phyloP scores from a whole-genome alignment of 345 rosid genomes.

The Melaleuca quinquenervia region DNA sequence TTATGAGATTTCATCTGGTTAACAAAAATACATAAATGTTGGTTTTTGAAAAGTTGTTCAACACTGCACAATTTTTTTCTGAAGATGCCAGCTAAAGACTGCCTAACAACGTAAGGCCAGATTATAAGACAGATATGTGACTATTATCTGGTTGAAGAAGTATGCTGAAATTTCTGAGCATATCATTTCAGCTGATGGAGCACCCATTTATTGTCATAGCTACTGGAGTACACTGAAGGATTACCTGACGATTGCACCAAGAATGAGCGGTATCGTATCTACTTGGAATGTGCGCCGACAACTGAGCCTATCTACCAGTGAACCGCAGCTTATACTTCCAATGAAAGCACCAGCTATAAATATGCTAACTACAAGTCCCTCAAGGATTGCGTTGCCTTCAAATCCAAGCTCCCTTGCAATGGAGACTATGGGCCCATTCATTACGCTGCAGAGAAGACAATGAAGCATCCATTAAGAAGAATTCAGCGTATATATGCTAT shows the following conservation, averaged over 20 bases:
- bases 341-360: slow-evolving; percentile 73
- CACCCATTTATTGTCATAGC: not conserved
- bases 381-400: slow-evolving; percentile 55
- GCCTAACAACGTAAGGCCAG: not conserved
- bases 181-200: not conserved
- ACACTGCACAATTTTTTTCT: not conserved
- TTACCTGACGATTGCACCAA: slow-evolving; percentile 64
- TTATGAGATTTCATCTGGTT: not conserved
- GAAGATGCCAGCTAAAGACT: not conserved
- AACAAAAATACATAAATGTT: not conserved
- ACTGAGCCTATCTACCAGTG: slow-evolving; percentile 53
- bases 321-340: slow-evolving; percentile 57
- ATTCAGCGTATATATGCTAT: not conserved
- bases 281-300: slow-evolving; percentile 62
- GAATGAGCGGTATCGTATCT: slow-evolving; percentile 40
- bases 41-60: not conserved
- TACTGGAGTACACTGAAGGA: not conserved
- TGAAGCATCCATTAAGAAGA: not conserved
- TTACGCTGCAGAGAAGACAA: slow-evolving; percentile 34
- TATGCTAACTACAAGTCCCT: slow-evolving; percentile 79
- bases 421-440: slow-evolving; percentile 77
- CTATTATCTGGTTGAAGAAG: not conserved
- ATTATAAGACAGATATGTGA: not conserved
- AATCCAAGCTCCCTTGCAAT: slow-evolving; percentile 67
- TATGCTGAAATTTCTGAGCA: not conserved